A percentile compares a stretch with the other conserved stretches of the same genome.
These are phyloP conservation scores for Colletotrichum sp. DNA, from an alignment of 2,329 filamentous ascomycete genomes.

Conservation along the genomic window DNA sequence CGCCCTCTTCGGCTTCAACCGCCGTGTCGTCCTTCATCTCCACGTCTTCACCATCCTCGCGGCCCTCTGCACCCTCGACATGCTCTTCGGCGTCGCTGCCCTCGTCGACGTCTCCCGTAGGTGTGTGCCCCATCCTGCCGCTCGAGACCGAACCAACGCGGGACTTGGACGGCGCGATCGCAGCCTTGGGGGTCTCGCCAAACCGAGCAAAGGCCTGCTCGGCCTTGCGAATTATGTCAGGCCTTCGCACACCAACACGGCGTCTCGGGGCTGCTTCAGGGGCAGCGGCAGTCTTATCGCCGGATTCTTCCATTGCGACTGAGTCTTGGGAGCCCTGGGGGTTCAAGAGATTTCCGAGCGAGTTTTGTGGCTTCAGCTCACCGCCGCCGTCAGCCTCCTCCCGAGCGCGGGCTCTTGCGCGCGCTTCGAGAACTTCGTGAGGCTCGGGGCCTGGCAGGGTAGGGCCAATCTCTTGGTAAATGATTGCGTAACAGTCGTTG, in stretches of 20 bases:
- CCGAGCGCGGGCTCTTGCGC: slow-evolving; percentile 39
- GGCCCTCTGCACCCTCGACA: slow-evolving; percentile 43
- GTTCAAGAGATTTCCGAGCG: slow-evolving; percentile 48
- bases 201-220: slow-evolving; percentile 61
- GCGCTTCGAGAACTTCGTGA: slow-evolving; percentile 50
- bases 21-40: slow-evolving; percentile 26
- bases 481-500: slow-evolving; percentile 82
- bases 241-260: slow-evolving; percentile 53
- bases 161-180: slow-evolving; percentile 43
- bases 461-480: slow-evolving; percentile 72
- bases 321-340: slow-evolving; percentile 44
- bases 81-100: slow-evolving; percentile 44
- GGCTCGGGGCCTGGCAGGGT: slow-evolving; percentile 58
- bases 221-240: slow-evolving; percentile 66
- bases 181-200: slow-evolving; percentile 53
- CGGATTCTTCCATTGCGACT: slow-evolving; percentile 42
- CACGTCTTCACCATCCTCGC: slow-evolving; percentile 20
- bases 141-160: slow-evolving; percentile 58
- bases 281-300: slow-evolving; percentile 34
- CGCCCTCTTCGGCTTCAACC: neutral
- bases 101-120: slow-evolving; percentile 33
- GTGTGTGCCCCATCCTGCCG: slow-evolving; percentile 48
- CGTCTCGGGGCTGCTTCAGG: slow-evolving; percentile 45
- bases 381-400: slow-evolving; percentile 44
- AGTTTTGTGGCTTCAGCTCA: slow-evolving; percentile 38